Evolutionary conservation across 2,329 filamentous ascomycete genomes (phyloP).

Genomic region (Thelonectria olida): DNA sequence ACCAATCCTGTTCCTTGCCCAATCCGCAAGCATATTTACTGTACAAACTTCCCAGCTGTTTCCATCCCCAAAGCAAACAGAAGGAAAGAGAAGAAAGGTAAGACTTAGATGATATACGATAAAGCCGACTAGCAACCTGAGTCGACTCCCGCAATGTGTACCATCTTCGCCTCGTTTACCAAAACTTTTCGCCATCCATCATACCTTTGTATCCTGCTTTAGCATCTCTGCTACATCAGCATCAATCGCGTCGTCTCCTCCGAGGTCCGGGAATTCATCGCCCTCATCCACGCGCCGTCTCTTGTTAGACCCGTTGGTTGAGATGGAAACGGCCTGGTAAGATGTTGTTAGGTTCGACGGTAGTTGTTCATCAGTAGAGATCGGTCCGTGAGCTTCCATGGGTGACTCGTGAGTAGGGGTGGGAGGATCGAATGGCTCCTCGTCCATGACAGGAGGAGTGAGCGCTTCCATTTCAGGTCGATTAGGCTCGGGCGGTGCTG

Average conservation of each 20-base stretch:
- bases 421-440: constrained; percentile 35
- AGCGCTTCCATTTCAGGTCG: constrained; percentile 87
- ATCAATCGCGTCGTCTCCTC: constrained; percentile 64
- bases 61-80: too few species aligned
- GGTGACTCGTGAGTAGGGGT: constrained; percentile 26
- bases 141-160: too few species aligned
- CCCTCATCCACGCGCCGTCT: constrained; percentile 62
- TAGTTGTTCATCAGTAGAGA: constrained; percentile 49
- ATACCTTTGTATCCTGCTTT: constrained; percentile 30
- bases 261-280: constrained; percentile 64
- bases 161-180: neutral
- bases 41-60: too few species aligned
- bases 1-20: too few species aligned
- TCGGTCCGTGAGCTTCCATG: constrained; percentile 29
- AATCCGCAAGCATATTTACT: too few species aligned
- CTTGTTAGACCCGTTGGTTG: constrained; percentile 65
- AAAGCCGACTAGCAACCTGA: too few species aligned
- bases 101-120: too few species aligned
- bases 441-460: constrained; percentile 75
- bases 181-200: neutral
- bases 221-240: constrained; percentile 66
- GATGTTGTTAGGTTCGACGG: constrained; percentile 52
- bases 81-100: too few species aligned
- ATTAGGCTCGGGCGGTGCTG: constrained; percentile 66
- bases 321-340: constrained; percentile 60